Evolutionary conservation across 441 rosid genomes (phyloP).

Genomic region (Erysimum pusillum): DNA sequence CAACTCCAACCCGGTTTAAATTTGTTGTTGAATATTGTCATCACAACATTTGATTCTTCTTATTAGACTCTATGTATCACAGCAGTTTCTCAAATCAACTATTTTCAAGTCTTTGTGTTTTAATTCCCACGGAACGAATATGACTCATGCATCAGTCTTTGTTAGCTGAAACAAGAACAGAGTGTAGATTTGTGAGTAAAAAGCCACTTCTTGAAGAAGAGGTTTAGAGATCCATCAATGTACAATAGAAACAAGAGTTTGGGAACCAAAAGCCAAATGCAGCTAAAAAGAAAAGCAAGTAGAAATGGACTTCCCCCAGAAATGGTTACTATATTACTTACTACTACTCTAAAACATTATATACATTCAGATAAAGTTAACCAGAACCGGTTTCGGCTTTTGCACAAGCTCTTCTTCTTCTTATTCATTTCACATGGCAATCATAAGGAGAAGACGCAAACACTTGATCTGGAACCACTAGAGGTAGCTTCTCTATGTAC

Average conservation of each 20-base stretch:
- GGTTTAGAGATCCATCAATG: constrained; percentile 21
- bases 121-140: neutral
- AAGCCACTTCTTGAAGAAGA: constrained; percentile 28
- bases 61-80: neutral
- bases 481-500: constrained; percentile 81
- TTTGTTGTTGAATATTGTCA: neutral
- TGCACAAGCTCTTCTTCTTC: constrained; percentile 29
- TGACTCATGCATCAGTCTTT: too few species aligned
- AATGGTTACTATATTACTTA: constrained; percentile 41
- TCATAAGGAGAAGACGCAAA: constrained; percentile 57
- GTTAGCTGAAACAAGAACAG: constrained; percentile 11
- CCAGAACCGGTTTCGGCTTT: constrained; percentile 37
- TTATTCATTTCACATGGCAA: constrained; percentile 59
- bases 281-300: constrained; percentile 40
- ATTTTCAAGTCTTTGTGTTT: neutral
- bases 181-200: constrained; percentile 2
- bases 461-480: constrained; percentile 63
- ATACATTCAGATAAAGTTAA: constrained; percentile 42
- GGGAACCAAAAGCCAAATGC: constrained; percentile 49
- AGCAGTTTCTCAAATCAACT: neutral
- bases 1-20: neutral
- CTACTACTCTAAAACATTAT: constrained; percentile 41
- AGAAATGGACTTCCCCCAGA: constrained; percentile 42
- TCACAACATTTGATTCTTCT: neutral
- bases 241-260: constrained; percentile 23